These are phyloP conservation scores for Podaxis pistillaris DNA, from an alignment of 768 basidiomycete genomes.

Conservation along the genomic window DNA sequence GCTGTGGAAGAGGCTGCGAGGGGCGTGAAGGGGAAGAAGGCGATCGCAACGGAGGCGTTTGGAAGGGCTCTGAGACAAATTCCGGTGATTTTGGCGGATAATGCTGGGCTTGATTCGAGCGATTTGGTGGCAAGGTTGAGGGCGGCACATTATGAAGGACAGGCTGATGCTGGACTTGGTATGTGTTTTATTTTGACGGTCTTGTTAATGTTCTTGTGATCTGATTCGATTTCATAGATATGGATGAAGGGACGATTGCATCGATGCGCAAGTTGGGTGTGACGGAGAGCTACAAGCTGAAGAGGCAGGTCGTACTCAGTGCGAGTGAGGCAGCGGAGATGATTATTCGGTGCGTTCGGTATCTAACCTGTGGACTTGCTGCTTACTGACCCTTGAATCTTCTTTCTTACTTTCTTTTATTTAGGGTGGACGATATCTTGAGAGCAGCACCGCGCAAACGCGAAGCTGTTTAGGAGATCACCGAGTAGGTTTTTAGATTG, in stretches of 20 bases:
- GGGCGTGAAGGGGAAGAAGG: constrained; percentile 89
- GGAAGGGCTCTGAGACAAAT: constrained; percentile 88
- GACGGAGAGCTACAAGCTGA: constrained; percentile 97
- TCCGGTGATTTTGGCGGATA: constrained; percentile 95
- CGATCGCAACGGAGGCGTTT: constrained; percentile 93
- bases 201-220: not conserved
- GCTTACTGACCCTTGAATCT: not conserved
- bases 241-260: constrained; percentile 81
- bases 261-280: constrained; percentile 88
- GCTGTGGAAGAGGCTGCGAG: constrained; percentile 88
- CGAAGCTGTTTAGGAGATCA: constrained; percentile 60
- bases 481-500: not conserved
- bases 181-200: constrained; percentile 23
- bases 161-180: constrained; percentile 86
- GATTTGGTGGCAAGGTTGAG: constrained; percentile 88
- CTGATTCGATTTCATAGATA: constrained; percentile 52
- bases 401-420: not conserved
- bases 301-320: constrained; percentile 90
- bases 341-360: constrained; percentile 80
- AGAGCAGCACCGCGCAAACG: constrained; percentile 82
- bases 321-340: constrained; percentile 98
- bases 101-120: constrained; percentile 96
- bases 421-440: constrained; percentile 89
- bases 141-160: constrained; percentile 92
- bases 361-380: not conserved